Base-by-base conservation (phyloP, 1,284 basidiomycete species). In the Quambalaria eucalypti region DNA sequence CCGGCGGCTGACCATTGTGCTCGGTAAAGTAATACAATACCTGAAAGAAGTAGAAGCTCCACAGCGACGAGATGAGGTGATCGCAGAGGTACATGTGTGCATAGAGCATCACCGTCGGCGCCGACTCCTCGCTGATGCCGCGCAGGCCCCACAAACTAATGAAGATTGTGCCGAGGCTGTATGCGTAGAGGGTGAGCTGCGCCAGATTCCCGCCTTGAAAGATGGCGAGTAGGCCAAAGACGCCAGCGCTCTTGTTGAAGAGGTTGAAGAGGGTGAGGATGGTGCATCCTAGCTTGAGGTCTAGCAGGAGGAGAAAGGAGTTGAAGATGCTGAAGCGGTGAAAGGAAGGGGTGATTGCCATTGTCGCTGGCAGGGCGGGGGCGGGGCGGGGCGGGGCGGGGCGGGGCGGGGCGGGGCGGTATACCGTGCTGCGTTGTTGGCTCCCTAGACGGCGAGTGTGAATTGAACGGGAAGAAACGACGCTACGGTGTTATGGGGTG, bases 171-270 rank as follows among this genome's bases (percentile, higher is more conserved):
- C 86, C 77, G 52, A 87, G 85, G 10, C 90, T 95, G 79, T 99
- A 99, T 36, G 91, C 80, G 77, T 98, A 98, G 30, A 76, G 60
- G 4, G 64, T 66, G 57, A 96, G 81, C 78, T 99, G 93, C 0
- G 87, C 84, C 65, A 91, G 86, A 7, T 88, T 86, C 23, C 90
- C 90, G 36, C 88, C 89, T 1, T 85, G 87, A 64, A 93, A 80
- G 61, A 93, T 82, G 14, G 91, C 90, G 51, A 98, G 85, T 62
- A 99, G 83, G 52, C 93, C 93, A 76, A 96, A 99, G 16, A 97
- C 83, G 55, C 93, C 93, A 14, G 93, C 93, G 52, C 92, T 92
- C 79, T 99, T 99, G 82, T 99, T 97, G 66, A 99, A 82, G 51
- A 95, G 80, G 1, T 70, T 71, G 44, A 75, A 75, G 0, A 75